These are phyloP conservation scores for Fragilariopsis cylindrus DNA, from an alignment of 108 stramenopile species.

Conservation along the genomic window DNA sequence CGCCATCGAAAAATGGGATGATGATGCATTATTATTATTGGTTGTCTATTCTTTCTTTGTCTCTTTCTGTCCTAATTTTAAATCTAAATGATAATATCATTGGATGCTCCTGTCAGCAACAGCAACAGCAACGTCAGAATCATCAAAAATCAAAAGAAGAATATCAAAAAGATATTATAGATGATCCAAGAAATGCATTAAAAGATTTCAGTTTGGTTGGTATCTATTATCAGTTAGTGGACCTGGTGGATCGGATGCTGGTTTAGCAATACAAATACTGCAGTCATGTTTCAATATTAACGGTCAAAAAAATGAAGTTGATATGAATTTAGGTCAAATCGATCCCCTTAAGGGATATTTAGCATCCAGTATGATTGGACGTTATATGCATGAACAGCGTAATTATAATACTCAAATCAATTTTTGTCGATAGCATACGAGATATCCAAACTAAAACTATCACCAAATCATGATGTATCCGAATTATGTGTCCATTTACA, in stretches of 20 bases:
- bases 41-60: no score
- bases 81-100: no score
- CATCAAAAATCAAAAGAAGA: neutral
- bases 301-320: neutral
- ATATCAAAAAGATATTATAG: neutral
- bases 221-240: no score
- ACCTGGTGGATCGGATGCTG: neutral
- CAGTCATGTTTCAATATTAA: neutral
- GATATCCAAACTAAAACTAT: neutral
- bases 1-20: no score
- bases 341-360: neutral
- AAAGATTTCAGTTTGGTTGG: neutral
- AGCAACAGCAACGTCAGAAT: neutral
- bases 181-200: neutral
- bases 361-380: neutral
- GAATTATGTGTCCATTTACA: constrained; percentile 1
- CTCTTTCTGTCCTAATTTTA: no score
- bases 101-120: neutral
- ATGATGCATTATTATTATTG: no score
- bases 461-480: neutral
- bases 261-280: neutral
- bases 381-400: neutral
- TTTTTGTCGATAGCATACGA: neutral
- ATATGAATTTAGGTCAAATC: neutral
- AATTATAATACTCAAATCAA: neutral